Percentiles rank a stretch among this genome's conserved stretches.
These are phyloP conservation scores for Globisporangium camurandrum DNA, from an alignment of 352 stramenopile species.

Conservation along the genomic window DNA sequence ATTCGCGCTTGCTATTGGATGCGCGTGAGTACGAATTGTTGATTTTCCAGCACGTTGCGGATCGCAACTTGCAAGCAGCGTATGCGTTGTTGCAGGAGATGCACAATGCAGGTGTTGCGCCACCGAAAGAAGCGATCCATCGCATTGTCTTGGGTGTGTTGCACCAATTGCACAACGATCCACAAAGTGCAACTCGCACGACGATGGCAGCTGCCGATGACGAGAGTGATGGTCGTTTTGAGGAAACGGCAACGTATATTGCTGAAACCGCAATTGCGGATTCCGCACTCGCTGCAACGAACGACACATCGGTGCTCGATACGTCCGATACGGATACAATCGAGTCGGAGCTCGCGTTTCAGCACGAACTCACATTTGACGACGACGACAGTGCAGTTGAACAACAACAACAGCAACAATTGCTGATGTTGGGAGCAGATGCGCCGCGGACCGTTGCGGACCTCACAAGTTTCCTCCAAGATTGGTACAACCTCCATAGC, in stretches of 20 bases:
- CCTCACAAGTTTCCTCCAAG: conserved; percentile 68
- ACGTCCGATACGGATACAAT: conserved; percentile 35
- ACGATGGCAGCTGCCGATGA: conserved; percentile 3
- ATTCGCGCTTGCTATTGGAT: too few relatives aligned
- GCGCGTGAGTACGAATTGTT: conserved; percentile 55
- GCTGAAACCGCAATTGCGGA: conserved; percentile 8
- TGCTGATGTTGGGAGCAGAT: conserved; percentile 25
- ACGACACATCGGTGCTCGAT: conserved; percentile 22
- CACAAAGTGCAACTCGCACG: neutral
- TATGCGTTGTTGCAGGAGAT: conserved; percentile 71
- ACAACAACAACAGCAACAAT: too few relatives aligned
- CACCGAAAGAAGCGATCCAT: conserved; percentile 61
- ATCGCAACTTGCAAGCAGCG: conserved; percentile 36
- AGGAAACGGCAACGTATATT: too few relatives aligned
- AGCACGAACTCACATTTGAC: conserved; percentile 28
- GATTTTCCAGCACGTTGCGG: conserved; percentile 52
- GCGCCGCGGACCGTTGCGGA: conserved; percentile 46
- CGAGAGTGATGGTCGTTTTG: neutral
- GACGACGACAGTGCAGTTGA: conserved; percentile 22
- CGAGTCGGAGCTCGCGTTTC: conserved; percentile 33
- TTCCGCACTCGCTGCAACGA: neutral
- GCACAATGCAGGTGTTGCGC: conserved; percentile 66
- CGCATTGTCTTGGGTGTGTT: conserved; percentile 57
- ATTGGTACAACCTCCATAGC: conserved; percentile 80
- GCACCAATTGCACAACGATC: conserved; percentile 26